Evolutionary conservation across 192 early-diverging fungal genomes (phyloP).

Genomic region (Entomortierella lignicola): DNA sequence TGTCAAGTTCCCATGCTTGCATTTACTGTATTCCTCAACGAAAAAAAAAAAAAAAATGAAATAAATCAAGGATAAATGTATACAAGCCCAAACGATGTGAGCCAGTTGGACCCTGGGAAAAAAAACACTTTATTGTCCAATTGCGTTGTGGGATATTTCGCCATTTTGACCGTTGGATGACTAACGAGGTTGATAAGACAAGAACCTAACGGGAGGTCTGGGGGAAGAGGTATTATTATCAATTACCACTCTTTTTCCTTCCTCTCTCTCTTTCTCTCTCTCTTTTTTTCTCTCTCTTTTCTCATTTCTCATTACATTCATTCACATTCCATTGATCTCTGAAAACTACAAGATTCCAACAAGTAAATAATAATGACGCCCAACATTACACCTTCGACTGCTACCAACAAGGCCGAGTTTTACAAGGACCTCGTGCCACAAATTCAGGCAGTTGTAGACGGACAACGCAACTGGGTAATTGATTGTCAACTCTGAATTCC

Average conservation of each 20-base stretch:
- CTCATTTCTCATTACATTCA: too few species aligned
- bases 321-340: too few species aligned
- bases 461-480: slow-evolving; percentile 69
- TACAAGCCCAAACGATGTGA: too few species aligned
- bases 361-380: slow-evolving; percentile 34
- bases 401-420: slow-evolving; percentile 71
- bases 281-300: neutral
- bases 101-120: slow-evolving; percentile 1
- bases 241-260: neutral
- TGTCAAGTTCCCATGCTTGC: too few species aligned
- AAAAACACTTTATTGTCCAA: neutral
- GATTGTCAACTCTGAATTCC: too few species aligned
- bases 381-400: slow-evolving; percentile 28
- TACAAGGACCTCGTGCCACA: slow-evolving; percentile 73
- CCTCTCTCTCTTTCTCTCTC: slow-evolving; percentile 3
- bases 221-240: too few species aligned
- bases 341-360: too few species aligned
- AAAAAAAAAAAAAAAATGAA: slow-evolving; percentile 12
- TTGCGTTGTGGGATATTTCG: slow-evolving; percentile 14
- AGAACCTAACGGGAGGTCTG: too few species aligned
- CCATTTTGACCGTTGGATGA: slow-evolving; percentile 8
- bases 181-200: too few species aligned
- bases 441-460: slow-evolving; percentile 73
- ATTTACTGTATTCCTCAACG: neutral
- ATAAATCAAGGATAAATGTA: neutral